Percentiles rank a stretch among this genome's conserved stretches.
Evolutionary conservation across 2,329 filamentous ascomycete genomes (phyloP).

Genomic region (Epichloe aotearoae): DNA sequence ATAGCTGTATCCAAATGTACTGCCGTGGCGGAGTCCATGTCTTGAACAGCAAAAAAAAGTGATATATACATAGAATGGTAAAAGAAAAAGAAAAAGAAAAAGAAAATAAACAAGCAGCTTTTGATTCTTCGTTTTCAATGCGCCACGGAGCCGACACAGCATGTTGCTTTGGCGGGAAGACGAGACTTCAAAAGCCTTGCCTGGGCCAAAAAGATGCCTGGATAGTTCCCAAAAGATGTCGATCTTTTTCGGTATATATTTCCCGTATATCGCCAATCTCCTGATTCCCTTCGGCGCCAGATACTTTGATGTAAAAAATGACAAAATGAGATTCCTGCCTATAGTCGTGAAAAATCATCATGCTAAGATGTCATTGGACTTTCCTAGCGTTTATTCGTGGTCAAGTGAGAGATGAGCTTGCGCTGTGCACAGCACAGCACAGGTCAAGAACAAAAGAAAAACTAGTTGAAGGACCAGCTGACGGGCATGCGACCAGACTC

Average conservation of each 20-base stretch:
- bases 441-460: not conserved
- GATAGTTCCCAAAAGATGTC: not conserved
- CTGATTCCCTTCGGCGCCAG: not conserved
- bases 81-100: not conserved
- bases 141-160: not conserved
- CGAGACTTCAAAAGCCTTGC: not conserved
- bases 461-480: constrained; percentile 34
- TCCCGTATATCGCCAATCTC: not conserved
- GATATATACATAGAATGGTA: constrained; percentile 3
- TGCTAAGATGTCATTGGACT: not conserved
- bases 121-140: not conserved
- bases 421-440: constrained; percentile 7
- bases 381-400: not conserved
- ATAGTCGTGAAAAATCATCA: constrained; percentile 4
- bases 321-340: not conserved
- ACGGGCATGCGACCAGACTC: constrained; percentile 27
- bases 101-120: not conserved
- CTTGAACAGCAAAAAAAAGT: not conserved
- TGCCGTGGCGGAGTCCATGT: not conserved
- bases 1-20: not conserved
- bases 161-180: not conserved
- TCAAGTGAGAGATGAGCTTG: not conserved
- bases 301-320: not conserved
- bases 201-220: not conserved
- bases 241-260: not conserved